Base-by-base conservation (phyloP, 75 land plant species). In the Pinus taeda region DNA sequence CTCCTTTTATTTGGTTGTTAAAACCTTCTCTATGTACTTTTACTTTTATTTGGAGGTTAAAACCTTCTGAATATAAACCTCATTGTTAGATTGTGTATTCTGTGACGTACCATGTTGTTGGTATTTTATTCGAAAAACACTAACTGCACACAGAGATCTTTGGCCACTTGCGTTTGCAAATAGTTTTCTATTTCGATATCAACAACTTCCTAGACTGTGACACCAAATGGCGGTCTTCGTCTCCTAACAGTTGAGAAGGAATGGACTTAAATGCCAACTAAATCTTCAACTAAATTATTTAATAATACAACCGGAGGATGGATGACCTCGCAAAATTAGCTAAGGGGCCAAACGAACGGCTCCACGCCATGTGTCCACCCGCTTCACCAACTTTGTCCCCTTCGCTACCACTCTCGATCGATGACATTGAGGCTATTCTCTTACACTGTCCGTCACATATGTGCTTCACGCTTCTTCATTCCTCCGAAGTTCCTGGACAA, bases 291-390 rank as follows among this genome's bases (percentile, higher is more conserved):
- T 9, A 37, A 20, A n/a, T 17, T 18, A 37, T 69, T 42, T 45
- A 21, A 14, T 20, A 11, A 21, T 53, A n/a, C n/a, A n/a, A 42
- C 72, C 45, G 21, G 3, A 20, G 42, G 3, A 4, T 3, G 9
- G 9, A 11, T 9, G 24, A 7, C 53, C 24, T 42, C 72, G 55
- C 11, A n/a, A 39, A n/a, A 20, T n/a, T 55, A 42, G 53, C 22
- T 21, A 21, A 22, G 55, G 72, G n/a, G 14, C 22, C 39, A 69
- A 69, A n/a, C 72, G 20, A 39, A 20, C 13, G 49, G 21, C 45
- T 20, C 21, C 15, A 17, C 20, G n/a, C 72, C 72, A 69, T 69
- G 42, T 69, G 72, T 42, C 72, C 72, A 69, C 22, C 24, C 24
- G 72, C 53, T 69, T 42, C 22, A 69, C 22, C 72, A 21, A 15